Evolutionary conservation across 257 asterid genomes (phyloP), one percentile per base, ranked within the genome.

Genomic region (Scutellaria barbata): DNA sequence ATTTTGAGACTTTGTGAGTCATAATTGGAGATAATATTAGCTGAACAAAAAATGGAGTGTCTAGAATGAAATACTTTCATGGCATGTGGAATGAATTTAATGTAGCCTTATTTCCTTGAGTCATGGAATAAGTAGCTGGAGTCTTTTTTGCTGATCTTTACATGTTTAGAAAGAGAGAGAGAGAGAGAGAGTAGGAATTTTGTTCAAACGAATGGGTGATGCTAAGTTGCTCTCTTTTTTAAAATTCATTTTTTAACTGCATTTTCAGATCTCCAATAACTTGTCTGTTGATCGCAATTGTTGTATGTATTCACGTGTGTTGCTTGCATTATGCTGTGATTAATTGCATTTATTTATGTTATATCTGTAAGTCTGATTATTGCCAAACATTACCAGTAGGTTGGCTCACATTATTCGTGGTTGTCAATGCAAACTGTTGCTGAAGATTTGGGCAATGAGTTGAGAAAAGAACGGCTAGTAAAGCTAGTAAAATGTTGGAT

Each of bases 361-460:
- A 8, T 59, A 33, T 35, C 20, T 39, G 8, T 43, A 18, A 6
- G 42, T 64, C 12, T 62, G 45, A 8, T 68, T 59, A 37, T 58
- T 14, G 30, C 45, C 37, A 20, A 57, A 55, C n/a, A 42, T 18
- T 50, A 74, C 40, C 56, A n/a, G 39, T 25, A 3, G 60, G 60
- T 13, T 41, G 71, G 69, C 55, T 62, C 48, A 40, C 20, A 8
- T 18, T 25, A 6, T 68, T 63, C 68, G 40, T 73, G 42, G 14
- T 66, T 69, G 46, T 69, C 40, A 54, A 30, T 77, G 81, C 83
- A 54, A 40, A 70, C 52, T 39, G 33, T 17, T 53, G 35, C 40
- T 70, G 80, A 43, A 69, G 80, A 66, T n/a, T 64, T 63, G 64
- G 68, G 62, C 10, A 63, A 33, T 39, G n/a, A 43, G 30, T 41